These are phyloP conservation scores for Aschersonia sp. DNA, from an alignment of 2,329 filamentous ascomycete genomes.

Conservation along the genomic window DNA sequence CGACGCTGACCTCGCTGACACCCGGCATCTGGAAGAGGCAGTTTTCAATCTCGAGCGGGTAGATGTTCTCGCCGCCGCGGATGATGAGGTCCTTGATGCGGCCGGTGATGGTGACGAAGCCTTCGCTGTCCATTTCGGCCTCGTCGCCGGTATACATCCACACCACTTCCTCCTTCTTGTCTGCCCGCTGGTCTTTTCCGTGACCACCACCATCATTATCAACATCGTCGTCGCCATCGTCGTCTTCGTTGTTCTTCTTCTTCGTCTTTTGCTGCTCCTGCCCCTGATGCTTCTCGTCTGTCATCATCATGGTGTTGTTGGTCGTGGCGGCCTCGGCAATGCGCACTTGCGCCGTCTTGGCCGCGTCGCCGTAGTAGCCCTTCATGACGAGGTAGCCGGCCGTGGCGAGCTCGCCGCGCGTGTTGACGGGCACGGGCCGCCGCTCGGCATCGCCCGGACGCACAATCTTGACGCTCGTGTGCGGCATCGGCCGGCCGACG, in stretches of 20 bases:
- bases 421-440: constrained; percentile 44
- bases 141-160: constrained; percentile 96
- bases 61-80: constrained; percentile 87
- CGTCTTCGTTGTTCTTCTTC: too few species aligned
- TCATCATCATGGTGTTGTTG: too few species aligned
- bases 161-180: constrained; percentile 22
- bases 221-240: not conserved
- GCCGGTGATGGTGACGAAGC: constrained; percentile 79
- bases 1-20: constrained; percentile 65
- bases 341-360: constrained; percentile 52
- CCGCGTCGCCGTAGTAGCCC: constrained; percentile 70
- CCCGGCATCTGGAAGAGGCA: constrained; percentile 59
- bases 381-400: constrained; percentile 82
- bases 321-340: constrained; percentile 24
- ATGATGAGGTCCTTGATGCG: constrained; percentile 95
- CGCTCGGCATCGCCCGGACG: constrained; percentile 41
- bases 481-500: constrained; percentile 71
- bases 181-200: not conserved
- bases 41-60: constrained; percentile 86
- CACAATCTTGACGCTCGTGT: constrained; percentile 66
- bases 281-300: too few species aligned
- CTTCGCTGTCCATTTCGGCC: constrained; percentile 66
- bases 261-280: not conserved
- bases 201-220: too few species aligned
- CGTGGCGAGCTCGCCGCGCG: constrained; percentile 68